Base-by-base conservation (phyloP, 768 basidiomycete species). In the Rhodotorula paludigena region DNA sequence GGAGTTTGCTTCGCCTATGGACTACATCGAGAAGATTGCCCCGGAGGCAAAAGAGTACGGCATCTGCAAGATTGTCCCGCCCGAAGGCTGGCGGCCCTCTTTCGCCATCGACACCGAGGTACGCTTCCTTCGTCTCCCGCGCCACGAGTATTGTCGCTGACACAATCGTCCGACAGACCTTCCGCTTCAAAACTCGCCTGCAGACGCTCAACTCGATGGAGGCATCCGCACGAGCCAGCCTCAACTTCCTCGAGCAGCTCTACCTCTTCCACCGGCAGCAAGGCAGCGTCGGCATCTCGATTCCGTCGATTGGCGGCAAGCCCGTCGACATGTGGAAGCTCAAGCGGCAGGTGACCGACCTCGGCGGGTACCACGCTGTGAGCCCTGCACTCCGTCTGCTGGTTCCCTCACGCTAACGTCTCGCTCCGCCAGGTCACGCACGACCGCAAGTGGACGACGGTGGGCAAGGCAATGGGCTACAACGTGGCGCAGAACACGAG, bases 211-310 rank as follows among this genome's bases (percentile, higher is more conserved):
- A 97, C 78, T 92, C 90, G 70, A 91, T 99, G 72, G 94, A 98
- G 80, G 96, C 96, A 23, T 89, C 93, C 42, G 93, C 92, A 67
- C 83, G 96, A 74, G 94, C 96, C 57, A 96, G 93, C 80, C 81
- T 98, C 78, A 98, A 96, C 81, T 98, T 96, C 80, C 80, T 97
- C 73, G 94, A 98, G 78, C 92, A 96, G 79, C 84, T 99, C 56
- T 93, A 93, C 79, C 88, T 90, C 74, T 99, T 89, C 78, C 96
- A 98, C 80, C 88, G 89, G 74, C 93, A 97, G 78, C 92, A 93
- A 80, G 91, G 91, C 55, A 91, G 92, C 77, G 82, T 86, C 67
- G 86, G 89, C 72, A 87, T 97, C 33, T 86, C 86, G n/a, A 88
- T 97, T 41, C 96, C 96, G 64, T 89, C 88, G 39, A 90, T 99